phyloP scores from a whole-genome alignment of 768 basidiomycete species.

The Xerocomellus amylosporus region DNA sequence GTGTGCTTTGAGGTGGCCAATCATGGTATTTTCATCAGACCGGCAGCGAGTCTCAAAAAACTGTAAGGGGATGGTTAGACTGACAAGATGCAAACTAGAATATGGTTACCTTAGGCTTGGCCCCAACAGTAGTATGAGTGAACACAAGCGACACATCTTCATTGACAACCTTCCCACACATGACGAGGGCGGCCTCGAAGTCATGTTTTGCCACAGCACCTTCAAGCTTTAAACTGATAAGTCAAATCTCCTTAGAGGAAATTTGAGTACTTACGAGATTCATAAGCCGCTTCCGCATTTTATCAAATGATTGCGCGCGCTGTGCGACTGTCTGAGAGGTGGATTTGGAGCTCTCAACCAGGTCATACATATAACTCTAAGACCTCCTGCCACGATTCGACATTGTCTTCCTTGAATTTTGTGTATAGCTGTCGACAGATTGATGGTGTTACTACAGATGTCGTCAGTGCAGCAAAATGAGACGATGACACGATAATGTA shows the following conservation, averaged over 20 bases:
- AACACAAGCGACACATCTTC: slow-evolving; percentile 1
- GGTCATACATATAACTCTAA: not conserved
- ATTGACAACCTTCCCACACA: slow-evolving; percentile 9
- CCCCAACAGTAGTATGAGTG: not conserved
- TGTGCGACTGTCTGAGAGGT: not conserved
- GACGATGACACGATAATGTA: not conserved
- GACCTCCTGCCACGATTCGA: not conserved
- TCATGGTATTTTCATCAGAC: too few relatives aligned
- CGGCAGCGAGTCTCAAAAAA: too few relatives aligned
- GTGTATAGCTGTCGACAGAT: not conserved
- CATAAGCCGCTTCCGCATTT: not conserved
- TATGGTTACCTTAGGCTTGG: too few relatives aligned
- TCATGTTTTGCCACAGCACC: not conserved
- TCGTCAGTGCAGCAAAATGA: too few relatives aligned
- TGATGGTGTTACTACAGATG: not conserved
- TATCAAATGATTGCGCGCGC: not conserved
- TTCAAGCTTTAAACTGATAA: not conserved
- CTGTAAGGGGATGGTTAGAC: too few relatives aligned
- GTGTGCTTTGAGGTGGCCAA: too few relatives aligned
- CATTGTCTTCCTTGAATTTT: not conserved
- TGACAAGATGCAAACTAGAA: too few relatives aligned
- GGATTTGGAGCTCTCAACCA: not conserved
- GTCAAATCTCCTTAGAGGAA: too few relatives aligned
- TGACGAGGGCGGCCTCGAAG: slow-evolving; percentile 7
- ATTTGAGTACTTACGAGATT: not conserved